Percentiles rank a stretch among this genome's conserved stretches.
These are phyloP conservation scores for Rhizodiscina lignyota DNA, from an alignment of 495 filamentous ascomycete genomes.

Conservation along the genomic window DNA sequence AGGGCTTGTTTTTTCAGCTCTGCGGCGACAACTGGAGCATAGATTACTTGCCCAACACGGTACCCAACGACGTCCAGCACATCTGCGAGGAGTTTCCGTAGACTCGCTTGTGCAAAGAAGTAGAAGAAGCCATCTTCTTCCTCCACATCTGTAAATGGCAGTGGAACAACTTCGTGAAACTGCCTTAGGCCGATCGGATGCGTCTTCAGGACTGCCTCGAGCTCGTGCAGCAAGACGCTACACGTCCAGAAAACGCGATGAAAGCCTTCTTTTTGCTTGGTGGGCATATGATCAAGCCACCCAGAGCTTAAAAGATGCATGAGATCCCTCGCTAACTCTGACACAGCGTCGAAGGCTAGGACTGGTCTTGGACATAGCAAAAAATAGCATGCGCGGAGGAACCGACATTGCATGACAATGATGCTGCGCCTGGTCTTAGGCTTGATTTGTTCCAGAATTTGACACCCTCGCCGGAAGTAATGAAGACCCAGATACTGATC, in stretches of 20 bases:
- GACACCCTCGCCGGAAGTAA: too few species aligned
- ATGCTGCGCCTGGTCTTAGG: too few species aligned
- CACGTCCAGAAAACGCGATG: constrained; percentile 10
- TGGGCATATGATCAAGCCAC: too few species aligned
- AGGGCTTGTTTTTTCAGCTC: constrained; percentile 10
- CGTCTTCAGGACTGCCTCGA: constrained; percentile 11
- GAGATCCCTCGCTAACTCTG: too few species aligned
- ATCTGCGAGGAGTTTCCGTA: constrained; percentile 9
- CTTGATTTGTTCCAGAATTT: too few species aligned
- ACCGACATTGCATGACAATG: too few species aligned
- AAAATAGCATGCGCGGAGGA: too few species aligned
- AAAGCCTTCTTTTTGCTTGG: constrained; percentile 5
- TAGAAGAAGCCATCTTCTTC: constrained; percentile 11
- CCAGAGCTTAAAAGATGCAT: too few species aligned
- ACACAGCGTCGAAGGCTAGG: too few species aligned
- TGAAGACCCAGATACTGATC: too few species aligned
- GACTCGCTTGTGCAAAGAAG: constrained; percentile 9
- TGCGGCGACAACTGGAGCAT: constrained; percentile 8
- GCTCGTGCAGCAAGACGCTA: constrained; percentile 9
- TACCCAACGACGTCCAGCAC: constrained; percentile 10
- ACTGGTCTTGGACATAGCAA: too few species aligned
- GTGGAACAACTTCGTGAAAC: constrained; percentile 9
- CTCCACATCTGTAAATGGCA: constrained; percentile 7
- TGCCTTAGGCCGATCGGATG: constrained; percentile 9
- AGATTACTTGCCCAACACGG: constrained; percentile 7